Evolutionary conservation across 768 basidiomycete species (phyloP), one percentile per base, ranked within the genome.

Genomic region (Cystoderma amianthinum): DNA sequence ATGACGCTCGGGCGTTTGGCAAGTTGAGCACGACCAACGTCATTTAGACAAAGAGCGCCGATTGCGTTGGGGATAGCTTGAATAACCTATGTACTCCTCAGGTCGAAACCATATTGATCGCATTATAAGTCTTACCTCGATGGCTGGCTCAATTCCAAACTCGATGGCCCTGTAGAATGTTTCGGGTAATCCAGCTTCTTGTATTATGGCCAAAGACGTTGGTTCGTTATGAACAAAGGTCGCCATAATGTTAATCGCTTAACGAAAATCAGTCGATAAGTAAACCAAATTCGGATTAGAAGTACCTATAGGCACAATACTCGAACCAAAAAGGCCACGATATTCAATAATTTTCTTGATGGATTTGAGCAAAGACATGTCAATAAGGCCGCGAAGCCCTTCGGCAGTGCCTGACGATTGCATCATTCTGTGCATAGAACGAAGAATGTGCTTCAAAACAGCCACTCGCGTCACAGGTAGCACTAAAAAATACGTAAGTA

Each of bases 191-290:
- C 84, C 80, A 19, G 81, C 76, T 60, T 99, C 96, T 61, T 99
- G 96, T 16, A 99, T 85, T 41, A 95, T 83, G 2, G 80, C 68
- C 43, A 99, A 66, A 12, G 91, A 96, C 0, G 94, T 97, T 5
- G 96, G 96, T 59, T 99, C 96, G 49, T 98, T 99, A 68, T 99
- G 95, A 6, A 98, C 82, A 61, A 97, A 97, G 0, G 92, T 92
- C 11, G 92, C 82, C 82, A 96, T 90, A 54, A 93, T 85, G 58
- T 94, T 92, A 68, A 94, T 89, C 3, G 89, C 92, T 89, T 47
- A 12, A 9, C 34, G 34, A 7, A 36, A 19, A 36, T 19, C 28
- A 41, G 24, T 28, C 25, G n/a, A 28, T 28, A 28, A 28, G n/a
- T 28, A n/a, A 28, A 28, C 25, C 7, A n/a, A 28, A 28, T 28